Percentiles rank a stretch among this genome's conserved stretches.
These are phyloP conservation scores for Mycena leptocephala DNA, from an alignment of 768 basidiomycete genomes.

Conservation along the genomic window DNA sequence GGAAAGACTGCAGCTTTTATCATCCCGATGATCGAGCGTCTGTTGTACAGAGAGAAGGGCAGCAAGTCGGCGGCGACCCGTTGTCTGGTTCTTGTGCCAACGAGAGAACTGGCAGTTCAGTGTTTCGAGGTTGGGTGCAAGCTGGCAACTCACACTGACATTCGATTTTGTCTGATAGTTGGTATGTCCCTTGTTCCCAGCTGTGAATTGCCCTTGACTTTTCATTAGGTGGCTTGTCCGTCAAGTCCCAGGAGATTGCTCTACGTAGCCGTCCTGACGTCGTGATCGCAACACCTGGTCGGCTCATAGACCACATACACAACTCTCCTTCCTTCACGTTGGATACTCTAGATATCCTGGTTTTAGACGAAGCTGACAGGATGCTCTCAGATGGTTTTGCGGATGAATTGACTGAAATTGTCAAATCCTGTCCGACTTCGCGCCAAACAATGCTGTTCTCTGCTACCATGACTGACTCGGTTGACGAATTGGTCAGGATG, in stretches of 20 bases:
- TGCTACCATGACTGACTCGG: constrained; percentile 98
- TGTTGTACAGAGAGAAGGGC: constrained; percentile 93
- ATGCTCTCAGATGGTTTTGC: constrained; percentile 97
- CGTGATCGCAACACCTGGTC: constrained; percentile 96
- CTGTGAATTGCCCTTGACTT: constrained; percentile 23
- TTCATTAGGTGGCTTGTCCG: constrained; percentile 86
- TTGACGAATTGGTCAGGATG: constrained; percentile 94
- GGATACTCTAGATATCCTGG: constrained; percentile 92
- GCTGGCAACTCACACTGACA: constrained; percentile 89
- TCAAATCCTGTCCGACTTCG: constrained; percentile 88
- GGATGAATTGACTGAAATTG: constrained; percentile 95
- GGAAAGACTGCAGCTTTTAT: constrained; percentile 99
- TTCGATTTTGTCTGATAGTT: constrained; percentile 92
- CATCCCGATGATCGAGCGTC: constrained; percentile 93
- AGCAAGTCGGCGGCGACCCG: constrained; percentile 90
- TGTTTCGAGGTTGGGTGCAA: constrained; percentile 94
- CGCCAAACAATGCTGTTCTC: constrained; percentile 99
- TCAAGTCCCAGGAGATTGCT: constrained; percentile 92
- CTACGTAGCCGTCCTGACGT: constrained; percentile 93
- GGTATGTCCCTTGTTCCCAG: constrained; percentile 65
- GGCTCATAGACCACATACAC: constrained; percentile 96
- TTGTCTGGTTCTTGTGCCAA: constrained; percentile 94
- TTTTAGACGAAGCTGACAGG: constrained; percentile 97
- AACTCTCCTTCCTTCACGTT: constrained; percentile 96
- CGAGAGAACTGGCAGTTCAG: constrained; percentile 96